Evolutionary conservation across 1,284 basidiomycete genomes (phyloP).

Genomic region (Bondarzewia mesenterica): DNA sequence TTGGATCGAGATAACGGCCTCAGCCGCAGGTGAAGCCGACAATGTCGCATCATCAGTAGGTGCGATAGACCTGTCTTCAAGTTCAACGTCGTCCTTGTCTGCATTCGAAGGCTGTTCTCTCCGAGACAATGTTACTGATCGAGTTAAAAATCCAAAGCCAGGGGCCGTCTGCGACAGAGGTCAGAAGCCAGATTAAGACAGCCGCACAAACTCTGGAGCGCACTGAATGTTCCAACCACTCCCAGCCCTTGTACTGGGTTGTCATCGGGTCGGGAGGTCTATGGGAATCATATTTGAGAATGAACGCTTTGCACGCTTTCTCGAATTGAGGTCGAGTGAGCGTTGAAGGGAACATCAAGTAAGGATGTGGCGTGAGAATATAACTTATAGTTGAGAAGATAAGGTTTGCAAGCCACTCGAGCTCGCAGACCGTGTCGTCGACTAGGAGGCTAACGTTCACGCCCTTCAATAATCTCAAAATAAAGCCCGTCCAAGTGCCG

Average conservation of each 20-base stretch:
- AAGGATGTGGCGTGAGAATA: slow-evolving; percentile 40
- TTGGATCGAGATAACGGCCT: slow-evolving; percentile 39
- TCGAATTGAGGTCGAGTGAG: slow-evolving; percentile 58
- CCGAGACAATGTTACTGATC: slow-evolving; percentile 21
- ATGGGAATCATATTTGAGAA: slow-evolving; percentile 22
- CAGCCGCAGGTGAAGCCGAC: slow-evolving; percentile 15
- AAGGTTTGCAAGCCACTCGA: slow-evolving; percentile 39
- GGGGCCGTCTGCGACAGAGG: slow-evolving; percentile 22
- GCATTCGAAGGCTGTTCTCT: background rate
- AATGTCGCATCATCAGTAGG: slow-evolving; percentile 29
- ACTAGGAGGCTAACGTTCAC: slow-evolving; percentile 11
- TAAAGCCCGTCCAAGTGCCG: slow-evolving; percentile 44
- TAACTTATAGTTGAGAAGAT: slow-evolving; percentile 34
- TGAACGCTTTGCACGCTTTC: slow-evolving; percentile 46
- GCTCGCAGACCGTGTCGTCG: slow-evolving; percentile 6
- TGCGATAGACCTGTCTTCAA: slow-evolving; percentile 13
- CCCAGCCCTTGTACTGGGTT: slow-evolving; percentile 32
- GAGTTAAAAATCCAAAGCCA: slow-evolving; percentile 41
- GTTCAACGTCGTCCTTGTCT: slow-evolving; percentile 5
- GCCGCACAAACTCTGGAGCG: slow-evolving; percentile 20
- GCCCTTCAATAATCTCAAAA: slow-evolving; percentile 30
- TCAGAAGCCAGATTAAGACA: slow-evolving; percentile 8
- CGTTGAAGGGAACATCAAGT: slow-evolving; percentile 23
- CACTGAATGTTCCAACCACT: slow-evolving; percentile 47
- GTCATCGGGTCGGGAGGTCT: slow-evolving; percentile 7